Conservation (phyloP, 2,329 filamentous ascomycete species). For the Chaetomium sp. region DNA sequence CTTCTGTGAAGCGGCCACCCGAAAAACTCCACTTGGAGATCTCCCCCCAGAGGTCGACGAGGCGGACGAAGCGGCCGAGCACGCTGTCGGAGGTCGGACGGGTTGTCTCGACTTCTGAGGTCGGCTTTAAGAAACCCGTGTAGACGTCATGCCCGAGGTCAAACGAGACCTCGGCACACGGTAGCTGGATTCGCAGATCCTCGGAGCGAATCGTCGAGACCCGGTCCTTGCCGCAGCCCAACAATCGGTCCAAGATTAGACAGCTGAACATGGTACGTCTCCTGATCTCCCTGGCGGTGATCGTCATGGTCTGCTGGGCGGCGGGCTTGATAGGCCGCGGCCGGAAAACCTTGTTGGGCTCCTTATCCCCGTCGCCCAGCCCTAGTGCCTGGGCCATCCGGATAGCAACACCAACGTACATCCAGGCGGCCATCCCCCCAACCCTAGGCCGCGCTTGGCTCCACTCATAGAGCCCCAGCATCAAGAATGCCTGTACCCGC, state of each 20-base stretch:
- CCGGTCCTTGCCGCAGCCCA: conserved; percentile 65
- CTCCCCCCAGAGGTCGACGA: conserved; percentile 63
- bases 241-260: conserved; percentile 70
- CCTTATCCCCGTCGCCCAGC: conserved; percentile 58
- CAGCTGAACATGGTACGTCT: conserved; percentile 75
- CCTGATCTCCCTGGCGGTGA: conserved; percentile 64
- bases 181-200: conserved; percentile 66
- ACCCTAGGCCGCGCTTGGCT: conserved; percentile 56
- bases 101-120: conserved; percentile 30
- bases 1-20: conserved; percentile 54
- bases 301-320: conserved; percentile 33
- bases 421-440: conserved; percentile 64
- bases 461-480: conserved; percentile 74
- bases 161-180: conserved; percentile 67
- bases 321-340: conserved; percentile 14
- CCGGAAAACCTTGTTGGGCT: conserved; percentile 28
- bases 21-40: conserved; percentile 58
- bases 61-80: conserved; percentile 55
- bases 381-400: conserved; percentile 64
- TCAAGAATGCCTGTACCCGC: conserved; percentile 67
- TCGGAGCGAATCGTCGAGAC: conserved; percentile 60
- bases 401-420: conserved; percentile 66
- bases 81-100: conserved; percentile 48
- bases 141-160: conserved; percentile 60
- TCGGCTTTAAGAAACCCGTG: conserved; percentile 50